A percentile compares a stretch with the other conserved stretches of the same genome.
phyloP scores from a whole-genome alignment of 306 rosid genomes.

The Castanea crenata region DNA sequence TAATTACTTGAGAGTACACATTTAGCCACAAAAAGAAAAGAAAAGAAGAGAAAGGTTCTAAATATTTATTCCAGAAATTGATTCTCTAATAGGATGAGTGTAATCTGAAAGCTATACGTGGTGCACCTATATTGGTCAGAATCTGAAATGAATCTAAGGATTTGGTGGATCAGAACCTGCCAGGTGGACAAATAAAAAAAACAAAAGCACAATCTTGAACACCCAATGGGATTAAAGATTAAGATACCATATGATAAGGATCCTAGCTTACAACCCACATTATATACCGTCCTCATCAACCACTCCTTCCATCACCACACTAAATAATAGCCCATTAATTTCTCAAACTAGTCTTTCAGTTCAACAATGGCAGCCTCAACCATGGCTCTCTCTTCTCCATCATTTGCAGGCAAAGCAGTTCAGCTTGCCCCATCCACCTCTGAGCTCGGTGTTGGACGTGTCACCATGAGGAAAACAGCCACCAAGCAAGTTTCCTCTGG shows the following conservation, averaged over 20 bases:
- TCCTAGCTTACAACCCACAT: neutral
- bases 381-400: constrained; percentile 36
- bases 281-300: neutral
- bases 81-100: neutral
- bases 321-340: neutral
- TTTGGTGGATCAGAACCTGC: constrained; percentile 21
- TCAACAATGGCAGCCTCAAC: constrained; percentile 28
- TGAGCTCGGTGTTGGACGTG: constrained; percentile 16
- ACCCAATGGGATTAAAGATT: constrained; percentile 33
- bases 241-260: constrained; percentile 36
- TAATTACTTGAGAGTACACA: too few species aligned
- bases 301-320: neutral
- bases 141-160: neutral
- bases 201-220: constrained; percentile 10
- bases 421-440: constrained; percentile 9
- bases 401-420: constrained; percentile 33
- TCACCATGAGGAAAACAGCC: constrained; percentile 29
- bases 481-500: neutral
- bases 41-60: too few species aligned
- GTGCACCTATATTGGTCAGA: neutral
- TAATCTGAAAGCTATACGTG: neutral
- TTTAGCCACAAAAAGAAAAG: too few species aligned
- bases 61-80: too few species aligned
- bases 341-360: neutral
- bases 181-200: constrained; percentile 4